Evolutionary conservation across 106 monocot species (phyloP).

Genomic region (Acorus gramineus): DNA sequence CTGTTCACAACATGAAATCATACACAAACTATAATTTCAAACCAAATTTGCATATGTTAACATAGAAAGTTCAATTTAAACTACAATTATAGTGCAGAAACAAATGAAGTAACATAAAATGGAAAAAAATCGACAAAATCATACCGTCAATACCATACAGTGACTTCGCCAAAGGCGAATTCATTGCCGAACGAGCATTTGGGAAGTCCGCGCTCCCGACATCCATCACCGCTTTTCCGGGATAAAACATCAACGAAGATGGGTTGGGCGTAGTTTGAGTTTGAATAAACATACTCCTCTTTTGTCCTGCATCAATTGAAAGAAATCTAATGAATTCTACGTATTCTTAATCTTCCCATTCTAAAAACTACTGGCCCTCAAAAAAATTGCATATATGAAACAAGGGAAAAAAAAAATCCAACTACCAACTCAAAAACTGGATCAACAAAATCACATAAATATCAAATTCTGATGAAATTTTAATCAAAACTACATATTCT

Average conservation of each 20-base stretch:
- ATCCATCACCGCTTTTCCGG: constrained; percentile 83
- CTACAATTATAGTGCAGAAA: not conserved
- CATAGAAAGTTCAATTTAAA: not conserved
- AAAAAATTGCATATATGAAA: no score
- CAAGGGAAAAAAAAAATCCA: no score
- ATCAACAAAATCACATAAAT: no score
- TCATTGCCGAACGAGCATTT: constrained; percentile 79
- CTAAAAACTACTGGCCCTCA: no score
- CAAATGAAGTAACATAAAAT: not conserved
- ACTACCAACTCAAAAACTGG: no score
- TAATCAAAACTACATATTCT: no score
- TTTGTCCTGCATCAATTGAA: constrained; percentile 42
- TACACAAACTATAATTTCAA: not conserved
- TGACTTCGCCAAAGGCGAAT: constrained; percentile 81
- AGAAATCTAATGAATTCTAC: no score
- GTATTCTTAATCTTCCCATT: no score
- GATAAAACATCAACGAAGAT: constrained; percentile 91
- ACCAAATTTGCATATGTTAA: not conserved
- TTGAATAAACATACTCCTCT: constrained; percentile 92
- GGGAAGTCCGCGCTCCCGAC: constrained; percentile 91
- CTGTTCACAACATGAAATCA: no score
- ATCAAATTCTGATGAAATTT: no score
- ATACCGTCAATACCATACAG: constrained; percentile 83
- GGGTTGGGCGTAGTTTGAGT: constrained; percentile 93
- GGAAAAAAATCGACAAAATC: constrained; percentile 6